phyloP scores from a whole-genome alignment of 371 early-diverging fungal genomes.

The Paraphysoderma sedebokerense region DNA sequence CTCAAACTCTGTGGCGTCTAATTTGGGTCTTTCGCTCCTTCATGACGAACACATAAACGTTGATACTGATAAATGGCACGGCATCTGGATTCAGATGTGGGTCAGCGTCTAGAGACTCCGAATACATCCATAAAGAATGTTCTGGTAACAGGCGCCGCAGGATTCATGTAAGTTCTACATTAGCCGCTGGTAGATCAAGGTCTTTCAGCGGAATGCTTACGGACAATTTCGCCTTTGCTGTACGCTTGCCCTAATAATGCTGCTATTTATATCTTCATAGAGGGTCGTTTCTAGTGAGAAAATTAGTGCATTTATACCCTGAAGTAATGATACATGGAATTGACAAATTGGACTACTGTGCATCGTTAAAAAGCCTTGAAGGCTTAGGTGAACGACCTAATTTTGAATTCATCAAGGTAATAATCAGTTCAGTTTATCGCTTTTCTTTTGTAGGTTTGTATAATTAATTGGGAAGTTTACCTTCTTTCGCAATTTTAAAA shows the following conservation, averaged over 20 bases:
- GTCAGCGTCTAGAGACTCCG: neutral
- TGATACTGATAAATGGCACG: no score
- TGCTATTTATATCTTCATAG: conserved; percentile 6
- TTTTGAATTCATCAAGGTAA: conserved; percentile 47
- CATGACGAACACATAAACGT: no score
- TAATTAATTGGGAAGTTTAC: neutral
- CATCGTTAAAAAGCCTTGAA: conserved; percentile 42
- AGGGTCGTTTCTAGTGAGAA: conserved; percentile 39
- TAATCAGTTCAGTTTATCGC: neutral
- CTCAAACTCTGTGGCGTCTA: no score
- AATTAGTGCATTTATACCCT: conserved; percentile 45
- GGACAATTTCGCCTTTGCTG: neutral
- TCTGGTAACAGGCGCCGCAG: conserved; percentile 74
- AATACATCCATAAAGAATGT: conserved; percentile 24
- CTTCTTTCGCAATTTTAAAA: conserved; percentile 7
- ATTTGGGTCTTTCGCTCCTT: no score
- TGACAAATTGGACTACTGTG: conserved; percentile 70
- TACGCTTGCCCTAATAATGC: no score
- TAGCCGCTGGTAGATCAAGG: neutral
- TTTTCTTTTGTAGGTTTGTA: neutral
- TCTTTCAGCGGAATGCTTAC: neutral
- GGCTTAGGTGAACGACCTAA: conserved; percentile 32
- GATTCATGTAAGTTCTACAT: conserved; percentile 50
- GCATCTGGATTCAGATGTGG: neutral
- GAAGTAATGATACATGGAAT: conserved; percentile 49